Evolutionary conservation across 2,329 filamentous ascomycete species (phyloP).

Genomic region (Aspergillus oerlinghausenensis): DNA sequence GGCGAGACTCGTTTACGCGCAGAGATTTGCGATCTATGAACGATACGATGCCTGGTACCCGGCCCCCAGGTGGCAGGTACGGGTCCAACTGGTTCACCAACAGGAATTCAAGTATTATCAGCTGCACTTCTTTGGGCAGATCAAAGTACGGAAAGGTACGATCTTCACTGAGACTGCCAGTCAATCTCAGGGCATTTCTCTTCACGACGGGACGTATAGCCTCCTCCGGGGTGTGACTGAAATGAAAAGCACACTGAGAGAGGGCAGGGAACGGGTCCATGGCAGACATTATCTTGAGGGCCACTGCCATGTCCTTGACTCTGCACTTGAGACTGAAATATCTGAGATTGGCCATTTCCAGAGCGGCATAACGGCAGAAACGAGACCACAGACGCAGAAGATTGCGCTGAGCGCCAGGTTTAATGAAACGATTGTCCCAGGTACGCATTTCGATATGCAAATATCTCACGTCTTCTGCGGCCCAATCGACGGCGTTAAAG

Average conservation of each 20-base stretch:
- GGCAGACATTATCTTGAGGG: constrained; percentile 8
- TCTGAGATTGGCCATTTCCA: constrained; percentile 14
- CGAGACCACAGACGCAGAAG: constrained; percentile 13
- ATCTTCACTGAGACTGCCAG: constrained; percentile 6
- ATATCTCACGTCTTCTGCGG: constrained; percentile 9
- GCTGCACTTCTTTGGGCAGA: constrained; percentile 25
- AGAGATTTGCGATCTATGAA: constrained; percentile 13
- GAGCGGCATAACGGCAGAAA: constrained; percentile 14
- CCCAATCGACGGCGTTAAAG: constrained; percentile 7
- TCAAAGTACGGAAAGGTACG: constrained; percentile 17
- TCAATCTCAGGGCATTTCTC: constrained; percentile 14
- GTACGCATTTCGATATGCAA: constrained; percentile 19
- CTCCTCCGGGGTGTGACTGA: constrained; percentile 11
- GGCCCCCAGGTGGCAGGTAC: constrained; percentile 5
- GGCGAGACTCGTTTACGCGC: not conserved
- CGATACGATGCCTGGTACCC: constrained; percentile 8
- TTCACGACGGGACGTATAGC: constrained; percentile 13
- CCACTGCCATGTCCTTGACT: constrained; percentile 16
- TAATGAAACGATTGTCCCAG: constrained; percentile 16
- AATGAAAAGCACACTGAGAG: constrained; percentile 17
- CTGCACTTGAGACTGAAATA: constrained; percentile 21
- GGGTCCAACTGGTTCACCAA: constrained; percentile 14
- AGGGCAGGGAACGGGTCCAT: constrained; percentile 21
- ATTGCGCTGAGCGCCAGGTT: constrained; percentile 11
- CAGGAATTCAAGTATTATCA: constrained; percentile 18